phyloP scores from a whole-genome alignment of 805 yeast species.

The Ogataea degrootiae region DNA sequence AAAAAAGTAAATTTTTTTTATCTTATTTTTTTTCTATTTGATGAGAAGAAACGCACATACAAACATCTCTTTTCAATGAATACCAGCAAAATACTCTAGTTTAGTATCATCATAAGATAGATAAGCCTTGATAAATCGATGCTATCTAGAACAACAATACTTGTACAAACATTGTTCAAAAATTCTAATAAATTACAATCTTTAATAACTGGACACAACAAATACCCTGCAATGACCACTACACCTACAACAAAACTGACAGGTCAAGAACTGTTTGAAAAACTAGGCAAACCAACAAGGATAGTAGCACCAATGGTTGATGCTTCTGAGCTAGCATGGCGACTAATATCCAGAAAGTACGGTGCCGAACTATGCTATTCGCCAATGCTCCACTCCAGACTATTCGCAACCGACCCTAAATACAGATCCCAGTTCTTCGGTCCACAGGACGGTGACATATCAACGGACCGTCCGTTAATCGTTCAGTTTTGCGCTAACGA shows the following conservation, averaged over 20 bases:
- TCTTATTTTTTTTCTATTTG: no score
- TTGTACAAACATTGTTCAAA: no score
- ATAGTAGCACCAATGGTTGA: conserved; percentile 99
- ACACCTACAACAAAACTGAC: neutral
- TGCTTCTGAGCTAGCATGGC: conserved; percentile 94
- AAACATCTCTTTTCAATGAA: no score
- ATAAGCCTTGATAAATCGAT: no score
- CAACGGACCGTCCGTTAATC: conserved; percentile 75
- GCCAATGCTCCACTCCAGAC: conserved; percentile 93
- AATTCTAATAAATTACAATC: no score
- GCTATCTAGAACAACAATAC: no score
- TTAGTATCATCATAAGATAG: no score
- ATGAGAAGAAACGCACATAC: no score
- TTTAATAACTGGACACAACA: neutral
- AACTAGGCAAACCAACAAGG: conserved; percentile 70
- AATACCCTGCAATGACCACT: neutral
- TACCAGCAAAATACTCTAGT: no score
- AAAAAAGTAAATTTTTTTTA: no score
- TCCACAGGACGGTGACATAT: conserved; percentile 64
- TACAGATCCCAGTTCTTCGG: conserved; percentile 76
- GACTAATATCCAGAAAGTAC: conserved; percentile 74
- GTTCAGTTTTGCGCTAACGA: conserved; percentile 98
- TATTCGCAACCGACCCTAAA: conserved; percentile 79
- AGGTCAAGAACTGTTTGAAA: conserved; percentile 69
- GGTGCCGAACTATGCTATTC: conserved; percentile 95